phyloP scores from a whole-genome alignment of 805 yeast species.

The Kodamaea hsintzibuensis region DNA sequence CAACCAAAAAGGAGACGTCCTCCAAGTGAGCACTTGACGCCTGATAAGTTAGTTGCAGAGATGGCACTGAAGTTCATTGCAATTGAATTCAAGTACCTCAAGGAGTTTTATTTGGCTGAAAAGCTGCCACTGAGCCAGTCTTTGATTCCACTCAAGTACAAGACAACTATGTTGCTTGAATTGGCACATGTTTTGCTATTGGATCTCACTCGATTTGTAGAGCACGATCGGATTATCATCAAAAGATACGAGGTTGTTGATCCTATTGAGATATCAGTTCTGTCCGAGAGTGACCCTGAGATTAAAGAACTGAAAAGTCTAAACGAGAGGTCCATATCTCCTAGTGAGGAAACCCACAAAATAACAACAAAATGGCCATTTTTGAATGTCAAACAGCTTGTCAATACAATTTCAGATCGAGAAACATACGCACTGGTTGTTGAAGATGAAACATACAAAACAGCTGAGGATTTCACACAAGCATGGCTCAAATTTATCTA shows the following conservation, averaged over 20 bases:
- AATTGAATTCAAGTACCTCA: constrained; percentile 13
- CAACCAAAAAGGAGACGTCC: constrained; percentile 4
- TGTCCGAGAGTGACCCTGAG: neutral
- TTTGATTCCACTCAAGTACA: constrained; percentile 10
- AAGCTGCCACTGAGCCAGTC: neutral
- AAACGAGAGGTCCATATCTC: neutral
- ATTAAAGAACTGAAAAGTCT: neutral
- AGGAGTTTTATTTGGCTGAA: constrained; percentile 14
- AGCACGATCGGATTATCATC: constrained; percentile 9
- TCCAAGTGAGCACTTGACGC: constrained; percentile 10
- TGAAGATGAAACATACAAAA: constrained; percentile 23
- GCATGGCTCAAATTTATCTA: constrained; percentile 27
- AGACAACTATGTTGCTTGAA: constrained; percentile 11
- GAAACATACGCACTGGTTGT: constrained; percentile 16
- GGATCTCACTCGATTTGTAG: constrained; percentile 15
- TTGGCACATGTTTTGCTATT: constrained; percentile 12
- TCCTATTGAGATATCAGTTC: neutral
- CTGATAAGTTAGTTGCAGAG: constrained; percentile 13
- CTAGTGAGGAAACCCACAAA: neutral
- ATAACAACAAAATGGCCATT: constrained; percentile 8
- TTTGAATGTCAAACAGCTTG: constrained; percentile 9
- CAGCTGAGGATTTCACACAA: constrained; percentile 20
- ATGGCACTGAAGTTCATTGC: constrained; percentile 12
- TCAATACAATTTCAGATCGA: constrained; percentile 11
- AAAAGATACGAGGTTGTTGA: neutral